phyloP scores from a whole-genome alignment of 768 basidiomycete species.

The Podaxis sp. region DNA sequence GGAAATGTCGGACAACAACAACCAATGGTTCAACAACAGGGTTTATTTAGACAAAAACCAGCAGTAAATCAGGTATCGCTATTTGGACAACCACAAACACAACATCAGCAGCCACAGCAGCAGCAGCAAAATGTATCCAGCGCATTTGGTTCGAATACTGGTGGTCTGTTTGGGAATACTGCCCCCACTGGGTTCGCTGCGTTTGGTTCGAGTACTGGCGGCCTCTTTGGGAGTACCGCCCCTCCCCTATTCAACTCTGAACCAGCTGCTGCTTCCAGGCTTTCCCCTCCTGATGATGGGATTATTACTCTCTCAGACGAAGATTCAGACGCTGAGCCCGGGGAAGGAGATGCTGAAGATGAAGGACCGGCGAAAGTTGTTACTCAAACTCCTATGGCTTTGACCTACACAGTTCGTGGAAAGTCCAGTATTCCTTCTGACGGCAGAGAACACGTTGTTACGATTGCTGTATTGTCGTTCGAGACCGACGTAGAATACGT shows the following conservation, averaged over 20 bases:
- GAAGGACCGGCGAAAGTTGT: constrained; percentile 39
- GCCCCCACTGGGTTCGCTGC: background rate
- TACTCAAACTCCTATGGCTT: constrained; percentile 51
- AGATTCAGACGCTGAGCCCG: background rate
- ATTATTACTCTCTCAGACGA: too few relatives aligned
- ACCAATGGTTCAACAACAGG: constrained; percentile 18
- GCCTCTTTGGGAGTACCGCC: too few relatives aligned
- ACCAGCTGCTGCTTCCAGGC: too few relatives aligned
- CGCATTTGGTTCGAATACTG: background rate
- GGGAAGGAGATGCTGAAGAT: background rate
- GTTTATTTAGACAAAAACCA: too few relatives aligned
- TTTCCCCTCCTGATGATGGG: background rate
- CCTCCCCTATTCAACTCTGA: too few relatives aligned
- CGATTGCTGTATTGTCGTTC: constrained; percentile 49
- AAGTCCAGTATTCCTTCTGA: constrained; percentile 53
- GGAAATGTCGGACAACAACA: constrained; percentile 3
- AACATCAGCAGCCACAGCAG: too few relatives aligned
- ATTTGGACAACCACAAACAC: too few relatives aligned
- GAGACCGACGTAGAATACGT: constrained; percentile 46
- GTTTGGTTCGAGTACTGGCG: background rate
- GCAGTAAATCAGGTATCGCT: too few relatives aligned
- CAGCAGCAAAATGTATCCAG: background rate
- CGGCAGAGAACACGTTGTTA: constrained; percentile 53
- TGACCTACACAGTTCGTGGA: constrained; percentile 52
- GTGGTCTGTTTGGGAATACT: background rate